Percentiles rank a stretch among this genome's conserved stretches.
Conservation (phyloP, 148 eudicot species). For the Limonium bicolor region DNA sequence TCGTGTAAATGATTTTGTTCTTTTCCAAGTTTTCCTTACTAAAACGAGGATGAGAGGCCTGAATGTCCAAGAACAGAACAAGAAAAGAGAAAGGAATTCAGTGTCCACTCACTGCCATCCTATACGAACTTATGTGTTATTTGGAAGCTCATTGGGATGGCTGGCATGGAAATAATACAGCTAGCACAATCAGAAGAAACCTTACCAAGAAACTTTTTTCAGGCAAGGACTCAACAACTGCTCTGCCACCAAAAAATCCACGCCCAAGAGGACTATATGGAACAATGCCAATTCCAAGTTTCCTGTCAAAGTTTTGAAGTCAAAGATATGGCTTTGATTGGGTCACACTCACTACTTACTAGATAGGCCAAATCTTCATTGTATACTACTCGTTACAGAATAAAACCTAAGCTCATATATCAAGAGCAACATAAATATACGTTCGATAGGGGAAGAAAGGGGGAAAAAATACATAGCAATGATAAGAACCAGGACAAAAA, state of each 20-base stretch:
- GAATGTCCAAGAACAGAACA: neutral
- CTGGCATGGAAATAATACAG: neutral
- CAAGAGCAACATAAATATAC: too few species aligned
- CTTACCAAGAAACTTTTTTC: constrained; percentile 21
- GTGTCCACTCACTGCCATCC: too few species aligned
- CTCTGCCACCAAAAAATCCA: constrained; percentile 16
- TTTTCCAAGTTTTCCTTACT: constrained; percentile 6
- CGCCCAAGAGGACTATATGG: constrained; percentile 10
- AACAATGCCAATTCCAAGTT: constrained; percentile 12
- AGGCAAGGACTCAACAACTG: constrained; percentile 15
- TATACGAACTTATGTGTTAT: too few species aligned
- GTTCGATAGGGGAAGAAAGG: too few species aligned
- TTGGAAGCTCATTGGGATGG: too few species aligned
- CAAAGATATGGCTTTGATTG: neutral
- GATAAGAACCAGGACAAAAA: too few species aligned
- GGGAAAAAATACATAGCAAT: too few species aligned
- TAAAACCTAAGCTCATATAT: too few species aligned
- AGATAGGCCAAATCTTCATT: too few species aligned
- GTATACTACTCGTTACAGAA: too few species aligned
- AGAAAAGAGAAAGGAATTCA: neutral
- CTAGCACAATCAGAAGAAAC: neutral
- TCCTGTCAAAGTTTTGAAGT: constrained; percentile 11
- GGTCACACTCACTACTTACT: too few species aligned
- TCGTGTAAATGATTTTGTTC: constrained; percentile 1
- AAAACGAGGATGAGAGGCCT: constrained; percentile 2